Conservation (phyloP, 805 yeast species). For the Maudiozyma pseudohumilis region DNA sequence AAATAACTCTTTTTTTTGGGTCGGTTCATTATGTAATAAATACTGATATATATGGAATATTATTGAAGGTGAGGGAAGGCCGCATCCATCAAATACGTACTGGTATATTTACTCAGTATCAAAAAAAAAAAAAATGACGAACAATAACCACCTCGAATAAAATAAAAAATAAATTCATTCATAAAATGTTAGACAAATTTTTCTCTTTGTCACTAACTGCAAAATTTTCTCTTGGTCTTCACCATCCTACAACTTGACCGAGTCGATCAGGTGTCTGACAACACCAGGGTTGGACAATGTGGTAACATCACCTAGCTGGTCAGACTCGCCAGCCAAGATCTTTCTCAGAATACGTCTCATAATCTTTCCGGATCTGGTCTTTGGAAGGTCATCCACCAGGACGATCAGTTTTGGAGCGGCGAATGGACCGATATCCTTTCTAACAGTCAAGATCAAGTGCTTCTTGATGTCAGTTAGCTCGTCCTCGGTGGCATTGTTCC, state of each 20-base stretch:
- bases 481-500: conserved; percentile 28
- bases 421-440: conserved; percentile 76
- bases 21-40: neutral
- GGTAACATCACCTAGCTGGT: conserved; percentile 70
- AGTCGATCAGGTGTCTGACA: conserved; percentile 54
- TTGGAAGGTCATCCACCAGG: conserved; percentile 68
- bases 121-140: neutral
- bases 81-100: too few species aligned
- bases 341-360: conserved; percentile 82
- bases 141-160: neutral
- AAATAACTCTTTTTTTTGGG: too few species aligned
- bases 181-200: too few species aligned
- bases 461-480: conserved; percentile 48
- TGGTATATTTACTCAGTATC: too few species aligned
- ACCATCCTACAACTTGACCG: conserved; percentile 31
- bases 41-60: neutral
- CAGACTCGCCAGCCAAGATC: conserved; percentile 64
- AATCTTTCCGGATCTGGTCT: conserved; percentile 79
- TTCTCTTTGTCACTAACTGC: too few species aligned
- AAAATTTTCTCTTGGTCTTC: too few species aligned
- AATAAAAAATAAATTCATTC: neutral
- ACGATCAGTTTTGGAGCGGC: conserved; percentile 75
- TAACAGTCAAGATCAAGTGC: conserved; percentile 56
- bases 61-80: too few species aligned
- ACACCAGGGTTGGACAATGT: conserved; percentile 70